Evolutionary conservation across 208 protist species (phyloP).

Genomic region (Trypanosoma boissoni): DNA sequence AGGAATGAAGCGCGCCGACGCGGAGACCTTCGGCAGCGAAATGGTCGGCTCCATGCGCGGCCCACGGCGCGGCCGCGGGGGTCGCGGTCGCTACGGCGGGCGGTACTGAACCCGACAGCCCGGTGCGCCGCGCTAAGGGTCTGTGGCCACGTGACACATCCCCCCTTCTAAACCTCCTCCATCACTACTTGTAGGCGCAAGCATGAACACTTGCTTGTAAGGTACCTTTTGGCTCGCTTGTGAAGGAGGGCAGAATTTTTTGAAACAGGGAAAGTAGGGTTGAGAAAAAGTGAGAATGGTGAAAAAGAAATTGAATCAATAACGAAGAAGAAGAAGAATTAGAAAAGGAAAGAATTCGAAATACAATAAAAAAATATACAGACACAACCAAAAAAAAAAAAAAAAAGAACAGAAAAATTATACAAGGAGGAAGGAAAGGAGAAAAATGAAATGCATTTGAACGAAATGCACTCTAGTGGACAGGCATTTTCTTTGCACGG

Average conservation of each 20-base stretch:
- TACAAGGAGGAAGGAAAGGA: neutral
- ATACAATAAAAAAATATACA: neutral
- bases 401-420: constrained; percentile 7
- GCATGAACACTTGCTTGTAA: no score
- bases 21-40: constrained; percentile 81
- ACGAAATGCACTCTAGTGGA: no score
- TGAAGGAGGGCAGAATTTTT: no score
- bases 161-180: no score
- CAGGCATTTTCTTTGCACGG: no score
- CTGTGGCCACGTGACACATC: no score
- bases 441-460: neutral
- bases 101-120: constrained; percentile 34
- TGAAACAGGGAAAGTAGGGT: neutral
- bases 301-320: constrained; percentile 12
- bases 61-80: constrained; percentile 37
- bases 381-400: neutral
- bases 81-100: constrained; percentile 71
- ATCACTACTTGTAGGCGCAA: no score
- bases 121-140: no score
- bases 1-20: constrained; percentile 79
- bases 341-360: constrained; percentile 1
- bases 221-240: no score
- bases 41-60: constrained; percentile 83
- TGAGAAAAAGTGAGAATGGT: constrained; percentile 1
- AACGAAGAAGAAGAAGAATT: constrained; percentile 6